Percentiles rank a stretch among this genome's conserved stretches.
Evolutionary conservation across 352 stramenopile species (phyloP).

Genomic region (Elongisporangium undulatum): DNA sequence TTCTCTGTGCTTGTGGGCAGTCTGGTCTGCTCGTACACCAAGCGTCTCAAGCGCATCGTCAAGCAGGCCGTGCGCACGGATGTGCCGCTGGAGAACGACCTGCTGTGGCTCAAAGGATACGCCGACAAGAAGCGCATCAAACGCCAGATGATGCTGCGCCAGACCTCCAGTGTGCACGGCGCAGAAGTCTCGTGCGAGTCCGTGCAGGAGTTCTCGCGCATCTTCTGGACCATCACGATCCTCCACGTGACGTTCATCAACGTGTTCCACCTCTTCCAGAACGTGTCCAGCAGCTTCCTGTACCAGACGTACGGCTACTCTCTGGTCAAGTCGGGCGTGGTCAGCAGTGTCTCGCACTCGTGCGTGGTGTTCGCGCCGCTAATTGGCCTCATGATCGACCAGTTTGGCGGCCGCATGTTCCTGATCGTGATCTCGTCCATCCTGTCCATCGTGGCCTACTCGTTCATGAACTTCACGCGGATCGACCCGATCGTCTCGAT

Average conservation of each 20-base stretch:
- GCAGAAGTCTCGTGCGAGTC: constrained; percentile 51
- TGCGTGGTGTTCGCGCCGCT: constrained; percentile 87
- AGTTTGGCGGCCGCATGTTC: constrained; percentile 83
- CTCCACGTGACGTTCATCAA: constrained; percentile 89
- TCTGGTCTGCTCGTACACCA: constrained; percentile 57
- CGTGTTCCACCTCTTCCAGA: constrained; percentile 91
- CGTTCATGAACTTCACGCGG: constrained; percentile 82
- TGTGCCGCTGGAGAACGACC: constrained; percentile 43
- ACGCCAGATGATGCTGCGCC: constrained; percentile 20
- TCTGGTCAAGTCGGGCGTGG: constrained; percentile 77
- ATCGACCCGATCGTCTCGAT: constrained; percentile 78
- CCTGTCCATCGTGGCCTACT: constrained; percentile 75
- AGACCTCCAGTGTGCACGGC: not conserved
- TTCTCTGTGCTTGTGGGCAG: constrained; percentile 45
- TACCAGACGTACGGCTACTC: constrained; percentile 84
- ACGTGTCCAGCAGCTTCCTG: constrained; percentile 86
- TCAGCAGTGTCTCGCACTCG: constrained; percentile 74
- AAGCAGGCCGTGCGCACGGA: constrained; percentile 51
- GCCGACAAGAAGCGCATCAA: constrained; percentile 60
- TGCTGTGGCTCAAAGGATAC: constrained; percentile 71
- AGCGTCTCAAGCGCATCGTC: constrained; percentile 55
- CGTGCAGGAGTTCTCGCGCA: constrained; percentile 68
- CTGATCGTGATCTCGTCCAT: constrained; percentile 68
- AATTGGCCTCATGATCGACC: constrained; percentile 85
- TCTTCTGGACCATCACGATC: constrained; percentile 85